These are phyloP conservation scores for Metschnikowia cubensis DNA, from an alignment of 805 yeast species.

Conservation along the genomic window DNA sequence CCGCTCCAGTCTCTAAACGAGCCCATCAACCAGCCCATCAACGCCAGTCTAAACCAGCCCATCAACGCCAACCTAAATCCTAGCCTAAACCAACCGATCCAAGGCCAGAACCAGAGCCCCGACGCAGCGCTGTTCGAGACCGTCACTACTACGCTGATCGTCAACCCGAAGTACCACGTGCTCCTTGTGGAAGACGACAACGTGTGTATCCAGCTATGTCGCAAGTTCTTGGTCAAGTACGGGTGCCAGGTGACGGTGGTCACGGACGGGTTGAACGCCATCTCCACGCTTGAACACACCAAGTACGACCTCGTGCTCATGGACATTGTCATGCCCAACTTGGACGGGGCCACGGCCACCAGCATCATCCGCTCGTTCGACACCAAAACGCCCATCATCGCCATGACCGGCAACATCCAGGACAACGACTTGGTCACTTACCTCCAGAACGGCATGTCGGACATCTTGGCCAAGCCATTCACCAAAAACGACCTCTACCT, in stretches of 20 bases:
- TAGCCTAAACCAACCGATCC: neutral
- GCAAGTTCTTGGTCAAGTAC: constrained; percentile 76
- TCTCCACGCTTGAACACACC: constrained; percentile 64
- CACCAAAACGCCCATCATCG: constrained; percentile 82
- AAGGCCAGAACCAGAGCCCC: constrained; percentile 3
- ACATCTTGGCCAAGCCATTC: constrained; percentile 90
- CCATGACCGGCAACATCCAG: constrained; percentile 89
- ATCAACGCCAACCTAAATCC: neutral
- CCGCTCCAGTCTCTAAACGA: neutral
- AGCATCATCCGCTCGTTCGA: constrained; percentile 84
- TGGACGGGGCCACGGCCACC: constrained; percentile 88
- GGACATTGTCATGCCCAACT: constrained; percentile 88
- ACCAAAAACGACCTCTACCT: constrained; percentile 79
- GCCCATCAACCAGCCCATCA: neutral
- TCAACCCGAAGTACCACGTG: constrained; percentile 59
- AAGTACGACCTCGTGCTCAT: constrained; percentile 74
- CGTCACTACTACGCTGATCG: constrained; percentile 17
- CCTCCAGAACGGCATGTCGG: constrained; percentile 85
- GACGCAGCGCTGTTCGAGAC: constrained; percentile 13
- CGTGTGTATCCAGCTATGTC: constrained; percentile 77
- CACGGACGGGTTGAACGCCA: constrained; percentile 88
- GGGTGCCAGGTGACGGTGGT: constrained; percentile 93
- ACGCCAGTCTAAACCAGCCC: neutral
- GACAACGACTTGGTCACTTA: constrained; percentile 77
- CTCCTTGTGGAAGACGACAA: constrained; percentile 76